Conservation (phyloP, 331 rosid genomes). For the Stylosanthes scabra region DNA sequence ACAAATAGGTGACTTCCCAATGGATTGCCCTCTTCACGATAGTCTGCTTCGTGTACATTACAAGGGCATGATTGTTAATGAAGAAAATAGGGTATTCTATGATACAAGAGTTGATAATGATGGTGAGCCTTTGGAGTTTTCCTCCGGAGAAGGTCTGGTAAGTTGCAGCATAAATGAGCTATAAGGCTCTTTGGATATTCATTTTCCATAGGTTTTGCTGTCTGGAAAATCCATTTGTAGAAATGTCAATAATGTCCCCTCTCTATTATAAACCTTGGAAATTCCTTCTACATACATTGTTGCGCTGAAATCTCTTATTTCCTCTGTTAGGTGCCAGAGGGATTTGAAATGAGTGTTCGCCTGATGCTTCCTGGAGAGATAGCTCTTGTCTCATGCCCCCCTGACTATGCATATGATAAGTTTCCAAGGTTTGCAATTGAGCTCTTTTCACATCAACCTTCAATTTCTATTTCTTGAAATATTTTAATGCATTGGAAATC, state of each 20-base stretch:
- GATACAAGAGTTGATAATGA: conserved; percentile 85
- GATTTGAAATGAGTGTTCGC: conserved; percentile 94
- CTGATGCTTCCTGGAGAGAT: conserved; percentile 96
- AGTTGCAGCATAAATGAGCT: conserved; percentile 46
- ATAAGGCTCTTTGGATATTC: background rate
- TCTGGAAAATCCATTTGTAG: conserved; percentile 1
- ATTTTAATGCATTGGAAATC: conserved; percentile 21
- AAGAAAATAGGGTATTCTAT: conserved; percentile 71
- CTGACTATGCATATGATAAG: conserved; percentile 97
- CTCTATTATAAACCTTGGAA: background rate
- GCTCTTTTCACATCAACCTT: conserved; percentile 21
- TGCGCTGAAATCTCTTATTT: conserved; percentile 19
- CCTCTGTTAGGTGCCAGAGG: conserved; percentile 79
- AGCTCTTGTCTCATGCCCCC: conserved; percentile 89
- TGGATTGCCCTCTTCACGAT: conserved; percentile 99
- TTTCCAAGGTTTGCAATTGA: conserved; percentile 67
- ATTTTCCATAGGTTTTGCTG: conserved; percentile 22
- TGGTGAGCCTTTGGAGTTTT: conserved; percentile 90
- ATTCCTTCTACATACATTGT: background rate
- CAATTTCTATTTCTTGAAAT: conserved; percentile 23
- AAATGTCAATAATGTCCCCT: background rate
- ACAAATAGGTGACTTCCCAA: conserved; percentile 91
- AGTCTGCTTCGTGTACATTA: conserved; percentile 84
- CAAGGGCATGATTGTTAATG: conserved; percentile 82
- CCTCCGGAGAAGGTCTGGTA: conserved; percentile 99